Conservation (phyloP, 164 flowering plant genomes). For the Chimonanthus praecox region DNA sequence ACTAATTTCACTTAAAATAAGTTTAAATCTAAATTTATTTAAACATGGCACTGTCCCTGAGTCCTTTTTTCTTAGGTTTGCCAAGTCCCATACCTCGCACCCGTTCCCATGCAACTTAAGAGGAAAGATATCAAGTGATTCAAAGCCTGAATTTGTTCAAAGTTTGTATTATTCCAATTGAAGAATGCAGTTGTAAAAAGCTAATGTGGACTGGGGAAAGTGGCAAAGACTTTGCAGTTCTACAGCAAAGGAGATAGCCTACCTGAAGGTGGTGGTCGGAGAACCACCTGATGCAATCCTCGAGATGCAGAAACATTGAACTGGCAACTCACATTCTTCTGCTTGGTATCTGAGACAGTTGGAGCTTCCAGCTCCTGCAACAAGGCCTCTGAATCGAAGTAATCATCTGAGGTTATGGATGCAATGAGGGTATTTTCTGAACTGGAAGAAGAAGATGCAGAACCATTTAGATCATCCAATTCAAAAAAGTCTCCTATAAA, state of each 20-base stretch:
- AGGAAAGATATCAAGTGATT: too few relatives aligned
- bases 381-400: conserved; percentile 34
- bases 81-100: too few relatives aligned
- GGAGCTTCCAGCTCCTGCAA: conserved; percentile 27
- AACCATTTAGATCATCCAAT: conserved; percentile 35
- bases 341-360: conserved; percentile 3
- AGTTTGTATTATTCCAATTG: too few relatives aligned
- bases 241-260: too few relatives aligned
- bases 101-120: too few relatives aligned
- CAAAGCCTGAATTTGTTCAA: not conserved
- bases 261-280: conserved; percentile 33
- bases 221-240: too few relatives aligned
- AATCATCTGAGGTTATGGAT: conserved; percentile 41
- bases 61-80: too few relatives aligned
- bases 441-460: conserved; percentile 36
- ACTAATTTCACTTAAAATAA: too few relatives aligned
- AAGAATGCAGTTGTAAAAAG: too few relatives aligned
- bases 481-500: conserved; percentile 38
- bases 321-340: not conserved
- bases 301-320: conserved; percentile 13
- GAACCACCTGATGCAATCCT: conserved; percentile 17
- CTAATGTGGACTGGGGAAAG: too few relatives aligned
- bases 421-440: conserved; percentile 41
- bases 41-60: too few relatives aligned
- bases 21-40: too few relatives aligned